Evolutionary conservation across 257 asterid species (phyloP).

Genomic region (Nicotiana undulata): DNA sequence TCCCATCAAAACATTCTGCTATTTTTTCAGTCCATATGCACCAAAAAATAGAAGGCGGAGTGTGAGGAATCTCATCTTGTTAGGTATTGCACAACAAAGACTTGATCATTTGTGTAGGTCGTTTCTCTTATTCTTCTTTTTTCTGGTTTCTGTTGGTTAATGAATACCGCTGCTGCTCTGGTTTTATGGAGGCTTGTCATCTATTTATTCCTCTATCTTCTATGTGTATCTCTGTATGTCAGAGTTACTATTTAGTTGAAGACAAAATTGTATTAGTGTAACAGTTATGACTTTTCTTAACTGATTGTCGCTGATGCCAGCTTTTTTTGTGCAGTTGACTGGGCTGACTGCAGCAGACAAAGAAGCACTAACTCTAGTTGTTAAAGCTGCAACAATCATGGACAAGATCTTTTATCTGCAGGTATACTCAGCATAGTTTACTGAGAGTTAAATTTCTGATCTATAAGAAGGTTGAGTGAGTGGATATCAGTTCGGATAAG

Average conservation of each 20-base stretch:
- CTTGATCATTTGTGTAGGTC: background rate
- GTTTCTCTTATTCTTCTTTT: background rate
- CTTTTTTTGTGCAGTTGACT: slow-evolving; percentile 38
- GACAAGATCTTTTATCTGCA: slow-evolving; percentile 70
- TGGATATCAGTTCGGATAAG: background rate
- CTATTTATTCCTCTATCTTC: background rate
- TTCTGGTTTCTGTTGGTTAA: background rate
- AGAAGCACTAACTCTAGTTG: slow-evolving; percentile 51
- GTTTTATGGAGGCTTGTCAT: background rate
- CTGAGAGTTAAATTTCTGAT: background rate
- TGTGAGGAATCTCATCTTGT: background rate
- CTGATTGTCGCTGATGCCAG: background rate
- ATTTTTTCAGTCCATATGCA: no score
- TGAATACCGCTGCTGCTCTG: background rate
- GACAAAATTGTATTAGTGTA: background rate
- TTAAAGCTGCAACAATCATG: slow-evolving; percentile 76
- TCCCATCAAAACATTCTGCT: no score
- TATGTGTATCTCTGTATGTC: background rate
- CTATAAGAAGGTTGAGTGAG: background rate
- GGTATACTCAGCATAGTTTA: slow-evolving; percentile 30
- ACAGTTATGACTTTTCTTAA: background rate
- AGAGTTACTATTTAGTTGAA: background rate
- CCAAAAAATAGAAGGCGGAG: no score
- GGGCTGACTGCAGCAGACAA: slow-evolving; percentile 69
- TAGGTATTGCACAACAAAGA: background rate